These are phyloP conservation scores for Dactylonectria macrodidyma DNA, from an alignment of 2,329 filamentous ascomycete genomes.

Conservation along the genomic window DNA sequence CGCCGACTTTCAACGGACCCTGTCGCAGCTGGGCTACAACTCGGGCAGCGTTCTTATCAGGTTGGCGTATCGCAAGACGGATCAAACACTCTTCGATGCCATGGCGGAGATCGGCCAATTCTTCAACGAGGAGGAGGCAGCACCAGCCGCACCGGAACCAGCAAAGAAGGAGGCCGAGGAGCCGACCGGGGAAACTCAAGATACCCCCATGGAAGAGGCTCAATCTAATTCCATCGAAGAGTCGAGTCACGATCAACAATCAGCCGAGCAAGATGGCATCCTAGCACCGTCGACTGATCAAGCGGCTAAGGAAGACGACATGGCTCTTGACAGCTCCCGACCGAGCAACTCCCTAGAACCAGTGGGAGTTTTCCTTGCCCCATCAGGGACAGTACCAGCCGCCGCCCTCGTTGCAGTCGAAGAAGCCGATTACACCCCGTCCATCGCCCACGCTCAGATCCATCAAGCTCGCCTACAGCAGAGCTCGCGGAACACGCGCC, in stretches of 20 bases:
- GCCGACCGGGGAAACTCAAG: slow-evolving; percentile 29
- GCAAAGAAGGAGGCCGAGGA: slow-evolving; percentile 29
- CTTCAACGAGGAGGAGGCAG: slow-evolving; percentile 65
- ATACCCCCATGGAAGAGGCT: slow-evolving; percentile 44
- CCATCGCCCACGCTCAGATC: slow-evolving; percentile 80
- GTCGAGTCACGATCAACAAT: slow-evolving; percentile 18
- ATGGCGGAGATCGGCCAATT: slow-evolving; percentile 85
- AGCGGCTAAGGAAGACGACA: slow-evolving; percentile 27
- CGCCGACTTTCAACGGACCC: slow-evolving; percentile 87
- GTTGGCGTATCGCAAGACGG: slow-evolving; percentile 82
- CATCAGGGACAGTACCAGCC: slow-evolving; percentile 79
- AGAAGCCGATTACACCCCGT: slow-evolving; percentile 83
- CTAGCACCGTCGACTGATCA: slow-evolving; percentile 37
- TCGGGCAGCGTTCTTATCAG: slow-evolving; percentile 85
- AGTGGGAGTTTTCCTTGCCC: slow-evolving; percentile 83
- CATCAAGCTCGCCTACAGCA: slow-evolving; percentile 78
- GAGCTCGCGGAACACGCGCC: slow-evolving; percentile 78
- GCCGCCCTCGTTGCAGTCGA: slow-evolving; percentile 78
- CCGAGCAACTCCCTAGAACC: slow-evolving; percentile 60
- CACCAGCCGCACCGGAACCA: slow-evolving; percentile 20
- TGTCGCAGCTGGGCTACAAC: slow-evolving; percentile 90
- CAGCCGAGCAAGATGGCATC: slow-evolving; percentile 20
- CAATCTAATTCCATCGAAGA: slow-evolving; percentile 26
- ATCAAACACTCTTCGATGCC: slow-evolving; percentile 86
- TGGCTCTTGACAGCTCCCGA: slow-evolving; percentile 42